A percentile compares a stretch with the other conserved stretches of the same genome.
Evolutionary conservation across 2,329 filamentous ascomycete species (phyloP).

Genomic region (Alternaria sp.): DNA sequence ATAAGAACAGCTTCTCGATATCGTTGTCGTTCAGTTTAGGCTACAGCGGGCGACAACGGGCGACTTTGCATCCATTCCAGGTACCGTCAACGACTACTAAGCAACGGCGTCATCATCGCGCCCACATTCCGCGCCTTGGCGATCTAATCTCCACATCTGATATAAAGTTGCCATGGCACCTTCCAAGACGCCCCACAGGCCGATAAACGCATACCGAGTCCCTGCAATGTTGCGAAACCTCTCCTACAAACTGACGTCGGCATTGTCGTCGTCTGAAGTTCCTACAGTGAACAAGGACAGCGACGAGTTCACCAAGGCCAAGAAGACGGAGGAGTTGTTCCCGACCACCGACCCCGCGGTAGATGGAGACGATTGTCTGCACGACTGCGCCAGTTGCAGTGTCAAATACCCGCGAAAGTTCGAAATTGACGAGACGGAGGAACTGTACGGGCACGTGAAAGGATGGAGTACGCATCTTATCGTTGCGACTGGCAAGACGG

Average conservation of each 20-base stretch:
- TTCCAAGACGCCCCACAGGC: constrained; percentile 31
- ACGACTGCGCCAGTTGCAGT: constrained; percentile 84
- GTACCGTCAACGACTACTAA: constrained; percentile 6
- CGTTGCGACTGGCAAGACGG: constrained; percentile 93
- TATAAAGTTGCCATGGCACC: constrained; percentile 37
- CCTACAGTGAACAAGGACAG: constrained; percentile 38
- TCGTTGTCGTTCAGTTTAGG: not conserved
- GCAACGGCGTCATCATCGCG: constrained; percentile 25
- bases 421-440: constrained; percentile 76
- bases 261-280: constrained; percentile 41
- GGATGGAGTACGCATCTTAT: constrained; percentile 90
- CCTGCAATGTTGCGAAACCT: constrained; percentile 49
- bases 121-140: constrained; percentile 46
- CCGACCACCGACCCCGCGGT: constrained; percentile 74
- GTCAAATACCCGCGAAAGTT: constrained; percentile 80
- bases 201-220: constrained; percentile 48
- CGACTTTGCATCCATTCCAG: constrained; percentile 8
- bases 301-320: constrained; percentile 59
- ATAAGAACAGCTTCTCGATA: not conserved
- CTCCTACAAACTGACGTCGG: constrained; percentile 49
- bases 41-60: not conserved
- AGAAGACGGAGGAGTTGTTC: constrained; percentile 69
- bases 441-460: constrained; percentile 84
- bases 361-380: constrained; percentile 89
- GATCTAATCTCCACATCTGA: constrained; percentile 51